phyloP scores from a whole-genome alignment of 1,284 basidiomycete species.

The Stygiomarasmius scandens region DNA sequence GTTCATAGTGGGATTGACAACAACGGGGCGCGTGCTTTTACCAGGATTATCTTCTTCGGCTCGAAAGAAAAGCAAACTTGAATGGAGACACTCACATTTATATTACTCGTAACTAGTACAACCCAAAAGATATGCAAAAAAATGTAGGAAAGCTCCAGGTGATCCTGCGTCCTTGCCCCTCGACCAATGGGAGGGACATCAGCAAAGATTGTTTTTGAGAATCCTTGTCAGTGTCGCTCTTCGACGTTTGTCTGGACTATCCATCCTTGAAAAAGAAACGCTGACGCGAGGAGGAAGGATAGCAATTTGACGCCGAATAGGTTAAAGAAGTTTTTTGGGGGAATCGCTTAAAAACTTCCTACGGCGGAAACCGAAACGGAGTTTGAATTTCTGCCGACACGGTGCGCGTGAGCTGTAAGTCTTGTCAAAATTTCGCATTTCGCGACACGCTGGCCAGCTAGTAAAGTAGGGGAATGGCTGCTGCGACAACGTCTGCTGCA shows the following conservation, averaged over 20 bases:
- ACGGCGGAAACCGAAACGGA: no score
- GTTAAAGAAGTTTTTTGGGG: not conserved
- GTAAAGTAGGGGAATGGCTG: not conserved
- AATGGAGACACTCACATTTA: slow-evolving; percentile 33
- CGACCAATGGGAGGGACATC: slow-evolving; percentile 85
- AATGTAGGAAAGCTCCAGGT: slow-evolving; percentile 79
- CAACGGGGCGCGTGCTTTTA: slow-evolving; percentile 78
- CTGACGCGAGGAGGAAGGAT: slow-evolving; percentile 53
- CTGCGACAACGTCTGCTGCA: slow-evolving; percentile 32
- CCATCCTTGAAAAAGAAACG: slow-evolving; percentile 50
- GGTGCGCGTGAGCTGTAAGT: not conserved
- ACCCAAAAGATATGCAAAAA: slow-evolving; percentile 18
- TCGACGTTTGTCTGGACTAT: slow-evolving; percentile 88
- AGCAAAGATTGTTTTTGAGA: slow-evolving; percentile 90
- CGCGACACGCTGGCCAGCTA: slow-evolving; percentile 1
- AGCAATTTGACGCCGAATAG: slow-evolving; percentile 74
- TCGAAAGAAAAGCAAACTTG: slow-evolving; percentile 18
- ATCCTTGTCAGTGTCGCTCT: slow-evolving; percentile 51
- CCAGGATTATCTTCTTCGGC: slow-evolving; percentile 82
- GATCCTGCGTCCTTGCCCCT: slow-evolving; percentile 86
- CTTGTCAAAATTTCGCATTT: not conserved
- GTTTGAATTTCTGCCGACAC: not conserved
- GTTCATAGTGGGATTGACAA: slow-evolving; percentile 19
- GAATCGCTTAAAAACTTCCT: not conserved
- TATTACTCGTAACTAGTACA: slow-evolving; percentile 1